Base-by-base conservation (phyloP, 768 basidiomycete species). In the Psilocybe tampanensis region DNA sequence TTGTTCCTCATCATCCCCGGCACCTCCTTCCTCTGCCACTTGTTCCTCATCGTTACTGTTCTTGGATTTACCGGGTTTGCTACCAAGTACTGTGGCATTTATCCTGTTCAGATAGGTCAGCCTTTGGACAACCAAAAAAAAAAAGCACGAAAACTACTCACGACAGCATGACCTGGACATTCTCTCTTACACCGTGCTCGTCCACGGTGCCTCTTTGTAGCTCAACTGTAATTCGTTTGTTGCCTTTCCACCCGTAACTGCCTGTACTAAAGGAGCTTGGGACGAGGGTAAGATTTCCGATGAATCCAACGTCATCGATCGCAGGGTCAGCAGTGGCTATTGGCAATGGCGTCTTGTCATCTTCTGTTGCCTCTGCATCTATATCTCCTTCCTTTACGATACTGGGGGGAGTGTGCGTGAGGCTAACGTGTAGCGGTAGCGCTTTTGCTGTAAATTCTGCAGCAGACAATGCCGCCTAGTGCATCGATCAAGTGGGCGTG, bases 211-310 rank as follows among this genome's bases (percentile, higher is more conserved):
- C 66, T 54, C 78, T 76, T 53, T 82, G 75, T 15, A 93, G 68
- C 64, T 91, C 88, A 49, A 94, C 77, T 1, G 76, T 78, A 57
- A 92, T 70, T 22, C 85, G 80, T 68, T 86, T 88, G 68, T 71
- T 82, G 2, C 87, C 91, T 68, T 92, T 93, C 92, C 92, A 94
- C 17, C 92, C 92, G 68, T 88, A 91, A 66, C 88, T 90, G 11
- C 91, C 90, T 0, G 90, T 91, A 13, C 75, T 64, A 70, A 94
- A 92, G 36, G 81, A 75, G 56, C 72, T 80, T 1, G 92, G 83
- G 3, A 79, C 61, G 7, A 92, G 76, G 0, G 81, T 80, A 19
- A 86, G 68, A 41, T 72, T 78, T 15, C 82, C 83, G 59, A 92
- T 75, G 66, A 82, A 78, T 9, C 88, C 90, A 23, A 83, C 76